Percentiles rank a stretch among this genome's conserved stretches.
These are phyloP conservation scores for Penicillium janthinellum DNA, from an alignment of 2,329 filamentous ascomycete species.

Conservation along the genomic window DNA sequence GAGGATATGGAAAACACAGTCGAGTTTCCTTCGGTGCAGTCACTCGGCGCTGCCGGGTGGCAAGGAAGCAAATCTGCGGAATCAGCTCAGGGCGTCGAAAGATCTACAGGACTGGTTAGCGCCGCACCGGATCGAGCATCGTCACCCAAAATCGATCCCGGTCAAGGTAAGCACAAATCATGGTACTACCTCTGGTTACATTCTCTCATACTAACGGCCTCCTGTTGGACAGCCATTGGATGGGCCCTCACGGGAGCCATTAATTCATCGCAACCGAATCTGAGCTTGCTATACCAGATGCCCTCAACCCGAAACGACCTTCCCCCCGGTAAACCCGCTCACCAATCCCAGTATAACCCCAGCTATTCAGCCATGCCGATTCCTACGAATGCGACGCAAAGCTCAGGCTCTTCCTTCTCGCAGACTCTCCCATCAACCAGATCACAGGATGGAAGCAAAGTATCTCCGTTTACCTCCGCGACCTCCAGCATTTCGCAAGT, in stretches of 20 bases:
- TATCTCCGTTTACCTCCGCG: constrained; percentile 24
- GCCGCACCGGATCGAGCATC: constrained; percentile 35
- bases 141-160: constrained; percentile 53
- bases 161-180: constrained; percentile 48
- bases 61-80: constrained; percentile 40
- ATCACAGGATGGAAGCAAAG: constrained; percentile 24
- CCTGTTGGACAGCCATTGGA: constrained; percentile 64
- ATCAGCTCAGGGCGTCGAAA: constrained; percentile 28
- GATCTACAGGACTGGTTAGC: constrained; percentile 26
- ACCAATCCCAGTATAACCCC: constrained; percentile 36
- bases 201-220: constrained; percentile 9
- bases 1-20: constrained; percentile 78
- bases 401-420: constrained; percentile 25
- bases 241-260: constrained; percentile 88
- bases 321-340: constrained; percentile 30
- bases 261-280: constrained; percentile 79
- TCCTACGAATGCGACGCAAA: constrained; percentile 23
- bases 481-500: constrained; percentile 34
- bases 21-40: constrained; percentile 55
- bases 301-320: constrained; percentile 38
- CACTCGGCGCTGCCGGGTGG: constrained; percentile 56
- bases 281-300: constrained; percentile 78
- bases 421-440: constrained; percentile 38
- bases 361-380: constrained; percentile 29
- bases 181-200: not conserved